Evolutionary conservation across 2,329 filamentous ascomycete genomes (phyloP).

Genomic region (Macrophomina phaseolina): DNA sequence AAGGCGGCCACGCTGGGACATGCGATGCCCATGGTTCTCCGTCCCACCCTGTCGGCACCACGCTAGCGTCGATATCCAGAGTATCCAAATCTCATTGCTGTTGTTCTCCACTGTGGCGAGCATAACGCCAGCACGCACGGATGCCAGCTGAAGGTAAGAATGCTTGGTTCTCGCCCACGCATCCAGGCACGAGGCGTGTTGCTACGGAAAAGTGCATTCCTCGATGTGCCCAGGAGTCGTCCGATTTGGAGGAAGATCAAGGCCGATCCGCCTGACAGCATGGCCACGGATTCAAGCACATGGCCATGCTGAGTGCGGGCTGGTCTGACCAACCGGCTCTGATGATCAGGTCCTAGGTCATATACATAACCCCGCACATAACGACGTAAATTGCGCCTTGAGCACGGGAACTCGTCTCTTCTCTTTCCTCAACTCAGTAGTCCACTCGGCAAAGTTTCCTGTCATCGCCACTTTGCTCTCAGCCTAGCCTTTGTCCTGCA

Average conservation of each 20-base stretch:
- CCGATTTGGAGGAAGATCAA: slow-evolving; percentile 12
- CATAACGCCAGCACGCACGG: neutral
- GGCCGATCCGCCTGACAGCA: neutral
- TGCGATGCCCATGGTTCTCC: slow-evolving; percentile 13
- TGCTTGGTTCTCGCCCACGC: slow-evolving; percentile 7
- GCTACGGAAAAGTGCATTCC: slow-evolving; percentile 9
- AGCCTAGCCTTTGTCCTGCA: neutral
- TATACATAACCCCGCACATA: neutral
- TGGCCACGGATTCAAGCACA: neutral
- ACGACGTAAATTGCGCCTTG: neutral
- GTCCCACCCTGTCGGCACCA: neutral
- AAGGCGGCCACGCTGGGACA: slow-evolving; percentile 2
- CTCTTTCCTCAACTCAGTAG: neutral
- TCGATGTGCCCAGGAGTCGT: slow-evolving; percentile 1
- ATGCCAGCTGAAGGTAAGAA: neutral
- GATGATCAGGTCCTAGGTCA: neutral
- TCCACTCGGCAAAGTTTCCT: slow-evolving; percentile 20
- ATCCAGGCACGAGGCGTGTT: slow-evolving; percentile 16
- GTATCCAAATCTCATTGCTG: neutral
- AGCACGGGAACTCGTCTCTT: neutral
- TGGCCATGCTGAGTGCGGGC: neutral
- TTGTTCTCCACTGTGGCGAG: neutral
- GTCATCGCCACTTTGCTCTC: neutral
- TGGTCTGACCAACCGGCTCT: neutral
- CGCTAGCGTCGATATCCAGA: neutral